Base-by-base conservation (phyloP, 495 filamentous ascomycete species). In the Penicillium dipodomyicola region DNA sequence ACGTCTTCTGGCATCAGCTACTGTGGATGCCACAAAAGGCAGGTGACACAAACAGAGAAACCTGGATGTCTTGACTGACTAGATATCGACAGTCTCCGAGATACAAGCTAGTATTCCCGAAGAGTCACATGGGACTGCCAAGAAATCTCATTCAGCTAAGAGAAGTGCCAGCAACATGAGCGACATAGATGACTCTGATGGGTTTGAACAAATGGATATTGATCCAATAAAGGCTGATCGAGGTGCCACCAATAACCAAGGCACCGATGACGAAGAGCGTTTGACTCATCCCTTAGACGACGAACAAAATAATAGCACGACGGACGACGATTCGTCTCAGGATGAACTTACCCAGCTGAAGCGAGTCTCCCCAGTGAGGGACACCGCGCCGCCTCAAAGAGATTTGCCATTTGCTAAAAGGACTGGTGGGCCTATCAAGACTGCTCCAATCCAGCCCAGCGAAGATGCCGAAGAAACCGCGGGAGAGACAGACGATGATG, bases 1-100 rank as follows among this genome's bases (percentile, higher is more conserved):
- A 58, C 80, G 86, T 19, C 62, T 92, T 9, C 68, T 94, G 5
- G 80, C 78, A 15, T 75, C 77, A n/a, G 81, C 84, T 7, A 84
- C 80, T 37, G 68, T 82, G 9, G 82, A 88, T 64, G 69, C 77
- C 0, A 63, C 70, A 1, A 77, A 66, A 65, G 67, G 75, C 73
- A 67, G 55, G 50, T n/a, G 22, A 62, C 25, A n/a, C n/a, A 33
- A 5, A 35, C 19, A 25, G 3, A 27, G 25, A 17, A 49, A 41
- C 44, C 23, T 33, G 8, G n/a, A 30, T 8, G 33, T 20, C 19
- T 20, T 37, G 52, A 37, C 32, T 39, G 41, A 49, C 37, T 53
- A 30, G 52, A 30, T 4, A 35, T 43, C 29, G 10, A 15, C 41
- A 77, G 74, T 71, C 7, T 64, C 63, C 11, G 60, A 62, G 23